phyloP scores from a whole-genome alignment of 306 rosid genomes.

The Phaseolus lunatus region DNA sequence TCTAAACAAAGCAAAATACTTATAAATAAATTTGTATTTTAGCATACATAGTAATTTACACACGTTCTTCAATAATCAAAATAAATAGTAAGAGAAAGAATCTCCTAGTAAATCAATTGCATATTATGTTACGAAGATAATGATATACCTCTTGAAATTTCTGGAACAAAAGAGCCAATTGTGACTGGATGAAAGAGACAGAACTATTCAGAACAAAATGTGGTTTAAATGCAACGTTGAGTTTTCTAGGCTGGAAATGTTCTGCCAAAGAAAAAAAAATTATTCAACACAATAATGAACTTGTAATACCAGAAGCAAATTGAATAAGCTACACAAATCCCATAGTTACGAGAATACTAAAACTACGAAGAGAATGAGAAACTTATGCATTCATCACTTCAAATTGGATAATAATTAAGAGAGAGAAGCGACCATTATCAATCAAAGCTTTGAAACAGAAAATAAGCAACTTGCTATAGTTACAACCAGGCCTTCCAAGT shows the following conservation, averaged over 20 bases:
- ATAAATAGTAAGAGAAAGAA: neutral
- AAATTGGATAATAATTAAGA: neutral
- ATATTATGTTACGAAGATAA: conserved; percentile 5
- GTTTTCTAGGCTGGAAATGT: neutral
- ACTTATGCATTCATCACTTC: neutral
- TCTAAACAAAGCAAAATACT: too few species aligned
- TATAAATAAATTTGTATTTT: too few species aligned
- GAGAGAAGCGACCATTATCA: too few species aligned
- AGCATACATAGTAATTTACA: too few species aligned
- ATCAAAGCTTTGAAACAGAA: too few species aligned
- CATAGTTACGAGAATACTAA: neutral
- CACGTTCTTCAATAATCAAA: neutral
- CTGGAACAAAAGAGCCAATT: conserved; percentile 70
- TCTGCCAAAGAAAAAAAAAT: conserved; percentile 2
- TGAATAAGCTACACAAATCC: neutral
- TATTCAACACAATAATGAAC: neutral
- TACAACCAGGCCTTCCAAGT: conserved; percentile 6
- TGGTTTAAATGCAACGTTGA: neutral
- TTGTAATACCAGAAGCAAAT: neutral
- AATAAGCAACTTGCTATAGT: neutral
- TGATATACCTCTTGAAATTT: conserved; percentile 74
- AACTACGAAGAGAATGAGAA: neutral
- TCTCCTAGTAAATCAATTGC: neutral
- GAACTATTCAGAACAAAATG: conserved; percentile 5
- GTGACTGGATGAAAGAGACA: conserved; percentile 10